These are phyloP conservation scores for Didymellaceae sp. DNA, from an alignment of 2,329 filamentous ascomycete genomes.

Conservation along the genomic window DNA sequence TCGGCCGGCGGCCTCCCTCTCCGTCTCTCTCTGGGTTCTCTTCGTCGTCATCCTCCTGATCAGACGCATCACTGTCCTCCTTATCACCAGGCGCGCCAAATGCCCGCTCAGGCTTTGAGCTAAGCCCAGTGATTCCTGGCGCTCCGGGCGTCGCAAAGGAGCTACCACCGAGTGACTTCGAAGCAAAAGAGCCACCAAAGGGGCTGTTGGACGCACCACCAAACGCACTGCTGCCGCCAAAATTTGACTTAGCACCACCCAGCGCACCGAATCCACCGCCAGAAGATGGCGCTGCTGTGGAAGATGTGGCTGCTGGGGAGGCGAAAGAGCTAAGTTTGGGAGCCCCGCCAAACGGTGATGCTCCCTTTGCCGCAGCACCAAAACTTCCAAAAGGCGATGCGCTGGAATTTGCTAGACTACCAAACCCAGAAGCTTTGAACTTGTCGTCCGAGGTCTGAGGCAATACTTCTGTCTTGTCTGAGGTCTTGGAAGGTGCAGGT, in stretches of 20 bases:
- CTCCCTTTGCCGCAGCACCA: constrained; percentile 21
- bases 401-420: constrained; percentile 49
- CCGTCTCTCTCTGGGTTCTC: constrained; percentile 27
- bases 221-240: constrained; percentile 48
- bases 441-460: constrained; percentile 52
- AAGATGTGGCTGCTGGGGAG: constrained; percentile 24
- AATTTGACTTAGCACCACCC: constrained; percentile 39
- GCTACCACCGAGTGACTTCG: constrained; percentile 55
- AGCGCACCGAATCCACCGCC: constrained; percentile 46
- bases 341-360: constrained; percentile 47
- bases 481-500: constrained; percentile 35
- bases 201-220: constrained; percentile 50
- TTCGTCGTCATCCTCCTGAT: constrained; percentile 60
- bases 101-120: constrained; percentile 69
- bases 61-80: constrained; percentile 57
- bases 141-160: constrained; percentile 73
- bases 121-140: constrained; percentile 53
- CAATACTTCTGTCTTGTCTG: constrained; percentile 27
- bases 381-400: constrained; percentile 47
- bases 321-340: constrained; percentile 41
- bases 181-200: constrained; percentile 35
- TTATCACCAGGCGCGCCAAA: constrained; percentile 75
- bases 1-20: constrained; percentile 42
- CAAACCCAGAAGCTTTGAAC: constrained; percentile 60
- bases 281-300: constrained; percentile 13